A percentile compares a stretch with the other conserved stretches of the same genome.
Conservation (phyloP, 2,329 filamentous ascomycete genomes). For the Hypoxylon sp. region DNA sequence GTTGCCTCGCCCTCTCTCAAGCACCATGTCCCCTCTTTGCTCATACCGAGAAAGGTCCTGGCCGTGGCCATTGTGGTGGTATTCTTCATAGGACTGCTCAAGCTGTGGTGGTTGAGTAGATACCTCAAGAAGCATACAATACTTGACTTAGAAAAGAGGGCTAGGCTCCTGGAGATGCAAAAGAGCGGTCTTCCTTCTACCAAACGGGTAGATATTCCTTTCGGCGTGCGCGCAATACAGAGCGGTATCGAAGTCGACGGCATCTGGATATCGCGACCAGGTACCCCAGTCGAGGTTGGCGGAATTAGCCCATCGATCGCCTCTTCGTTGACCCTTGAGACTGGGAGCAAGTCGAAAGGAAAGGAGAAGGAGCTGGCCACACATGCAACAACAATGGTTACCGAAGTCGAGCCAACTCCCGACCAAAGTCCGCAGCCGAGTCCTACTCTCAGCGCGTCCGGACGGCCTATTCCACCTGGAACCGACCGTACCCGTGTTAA, state of each 20-base stretch:
- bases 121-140: conserved; percentile 70
- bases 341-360: conserved; percentile 47
- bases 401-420: conserved; percentile 49
- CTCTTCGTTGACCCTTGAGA: conserved; percentile 47
- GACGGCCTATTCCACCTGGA: conserved; percentile 39
- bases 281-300: conserved; percentile 56
- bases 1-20: conserved; percentile 54
- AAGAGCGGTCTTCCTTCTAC: conserved; percentile 66
- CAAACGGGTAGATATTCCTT: conserved; percentile 77
- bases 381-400: conserved; percentile 40
- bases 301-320: conserved; percentile 45
- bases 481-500: conserved; percentile 28
- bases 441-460: conserved; percentile 45
- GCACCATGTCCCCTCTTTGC: conserved; percentile 12
- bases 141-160: conserved; percentile 76
- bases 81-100: conserved; percentile 76
- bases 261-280: conserved; percentile 78
- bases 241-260: conserved; percentile 87
- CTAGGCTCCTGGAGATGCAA: conserved; percentile 67
- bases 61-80: conserved; percentile 79
- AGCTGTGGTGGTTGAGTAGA: conserved; percentile 75
- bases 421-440: conserved; percentile 49
- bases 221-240: conserved; percentile 88
- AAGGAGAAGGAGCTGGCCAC: conserved; percentile 49
- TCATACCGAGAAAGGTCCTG: conserved; percentile 72